Evolutionary conservation across 169 alveolate species (phyloP), one percentile per base, ranked within the genome.

Genomic region (Theileria orientalis): DNA sequence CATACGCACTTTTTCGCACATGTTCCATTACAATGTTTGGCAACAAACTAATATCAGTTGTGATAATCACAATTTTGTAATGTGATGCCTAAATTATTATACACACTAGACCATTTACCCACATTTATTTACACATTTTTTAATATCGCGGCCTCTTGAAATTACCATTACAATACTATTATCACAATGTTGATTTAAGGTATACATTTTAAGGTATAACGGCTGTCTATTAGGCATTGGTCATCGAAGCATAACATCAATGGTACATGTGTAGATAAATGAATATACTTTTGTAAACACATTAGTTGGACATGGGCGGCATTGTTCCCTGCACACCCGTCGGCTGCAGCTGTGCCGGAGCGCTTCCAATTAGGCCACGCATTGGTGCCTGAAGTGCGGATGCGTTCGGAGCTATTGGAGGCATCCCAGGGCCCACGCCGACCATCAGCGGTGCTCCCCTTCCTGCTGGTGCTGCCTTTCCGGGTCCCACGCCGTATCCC

Each of bases 401-500:
- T 1, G 37, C 56, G 25, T 71, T 61, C 9, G 82, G 67, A 30
- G 76, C 82, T 14, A 82, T 52, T 59, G 40, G 80, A 1, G 86
- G 86, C 84, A 72, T 72, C 19, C 88, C 88, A 11, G 83, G 84
- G 57, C 42, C 76, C 29, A 42, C 69, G 11, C 78, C 49, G 67
- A 77, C 62, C 30, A 60, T 77, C 19, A 72, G 19, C 9, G 93
- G 90, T 21, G 82, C 59, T 1, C 93, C 93, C 33, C 93, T 64
- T 6, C 92, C 93, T 5, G 93, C 89, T 5, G 83, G 84, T 9
- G 69, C 47, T 3, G 93, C 93, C 71, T 84, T 88, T 21, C 93
- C 94, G 40, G 91, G 91, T 40, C 92, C 92, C 25, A 71, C 68
- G 32, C 69, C 75, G 57, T 47, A 68, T 49, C 80, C 83, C 30